Percentiles rank a stretch among this genome's conserved stretches.
Evolutionary conservation across 371 early-diverging fungal species (phyloP).

Genomic region (Fennellomyces sp.): DNA sequence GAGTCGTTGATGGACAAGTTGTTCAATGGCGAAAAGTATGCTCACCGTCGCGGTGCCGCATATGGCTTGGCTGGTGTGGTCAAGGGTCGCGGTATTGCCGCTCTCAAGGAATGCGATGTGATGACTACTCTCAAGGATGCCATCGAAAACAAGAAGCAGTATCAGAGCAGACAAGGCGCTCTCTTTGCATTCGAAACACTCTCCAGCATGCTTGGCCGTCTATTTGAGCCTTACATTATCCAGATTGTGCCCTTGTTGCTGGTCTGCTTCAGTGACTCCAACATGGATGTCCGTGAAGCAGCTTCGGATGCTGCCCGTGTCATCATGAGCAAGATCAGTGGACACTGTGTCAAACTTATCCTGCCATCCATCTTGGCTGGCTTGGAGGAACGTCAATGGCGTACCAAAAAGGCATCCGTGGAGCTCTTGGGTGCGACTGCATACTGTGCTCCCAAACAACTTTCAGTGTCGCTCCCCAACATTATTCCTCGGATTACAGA

Average conservation of each 20-base stretch:
- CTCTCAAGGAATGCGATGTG: constrained; percentile 84
- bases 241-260: constrained; percentile 90
- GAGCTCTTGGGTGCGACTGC: constrained; percentile 97
- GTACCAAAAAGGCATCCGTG: constrained; percentile 94
- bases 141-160: constrained; percentile 76
- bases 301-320: constrained; percentile 88
- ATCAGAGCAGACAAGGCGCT: constrained; percentile 89
- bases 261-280: constrained; percentile 86
- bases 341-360: constrained; percentile 95
- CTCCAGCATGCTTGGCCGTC: constrained; percentile 81
- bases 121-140: constrained; percentile 84
- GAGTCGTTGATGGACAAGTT: constrained; percentile 70
- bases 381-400: constrained; percentile 90
- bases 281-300: constrained; percentile 89
- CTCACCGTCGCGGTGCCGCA: constrained; percentile 92
- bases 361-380: constrained; percentile 89
- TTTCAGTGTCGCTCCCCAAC: constrained; percentile 87
- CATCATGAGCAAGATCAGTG: constrained; percentile 97
- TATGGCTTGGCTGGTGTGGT: constrained; percentile 96
- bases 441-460: constrained; percentile 94
- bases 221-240: constrained; percentile 98
- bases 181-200: constrained; percentile 93
- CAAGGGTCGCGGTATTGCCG: constrained; percentile 89
- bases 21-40: constrained; percentile 80
- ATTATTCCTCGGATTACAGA: constrained; percentile 92